Evolutionary conservation across 495 filamentous ascomycete genomes (phyloP), one percentile per base, ranked within the genome.

Genomic region (Daldinia decipiens): DNA sequence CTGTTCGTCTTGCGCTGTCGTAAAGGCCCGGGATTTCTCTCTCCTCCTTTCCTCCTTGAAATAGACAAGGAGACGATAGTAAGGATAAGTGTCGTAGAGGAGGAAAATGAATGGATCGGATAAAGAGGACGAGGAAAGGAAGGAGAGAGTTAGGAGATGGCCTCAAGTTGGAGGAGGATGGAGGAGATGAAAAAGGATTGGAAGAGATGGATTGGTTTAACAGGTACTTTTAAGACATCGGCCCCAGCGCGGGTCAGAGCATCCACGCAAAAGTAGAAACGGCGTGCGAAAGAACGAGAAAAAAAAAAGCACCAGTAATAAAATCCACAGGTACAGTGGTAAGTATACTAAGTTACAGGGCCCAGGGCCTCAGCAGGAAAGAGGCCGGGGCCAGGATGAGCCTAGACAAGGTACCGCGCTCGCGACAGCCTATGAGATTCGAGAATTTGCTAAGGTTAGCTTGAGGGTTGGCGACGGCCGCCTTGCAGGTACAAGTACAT

Each of bases 111-210:
- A 79, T 84, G 81, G 80, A 86, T 85, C 84, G 84, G 84, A 84
- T 84, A 79, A 81, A 80, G 79, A 81, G 82, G 80, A 81, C 80
- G 78, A 76, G 68, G 77, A 78, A 84, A 84, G 80, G 78, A 82
- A 81, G 76, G 82, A 82, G 81, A 80, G 79, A 80, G 78, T 82
- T 47, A 83, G 82, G 53, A 85, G 83, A 82, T 84, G 82, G 79
- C 79, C 79, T 85, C 79, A 79, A 85, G 84, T 82, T 81, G 84
- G 80, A 83, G 82, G 86, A 82, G 79, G 84, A 83, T 81, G 80
- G 76, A 79, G 80, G 76, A 83, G 82, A 84, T 82, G 81, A 80
- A 84, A 81, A 81, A 81, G 82, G 82, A 83, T 79, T 81, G 82
- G 80, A 84, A 78, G 75, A 80, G 78, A 82, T 74, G 50, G 70